Evolutionary conservation across 2,329 filamentous ascomycete species (phyloP).

Genomic region (Talaromyces albobiverticillius): DNA sequence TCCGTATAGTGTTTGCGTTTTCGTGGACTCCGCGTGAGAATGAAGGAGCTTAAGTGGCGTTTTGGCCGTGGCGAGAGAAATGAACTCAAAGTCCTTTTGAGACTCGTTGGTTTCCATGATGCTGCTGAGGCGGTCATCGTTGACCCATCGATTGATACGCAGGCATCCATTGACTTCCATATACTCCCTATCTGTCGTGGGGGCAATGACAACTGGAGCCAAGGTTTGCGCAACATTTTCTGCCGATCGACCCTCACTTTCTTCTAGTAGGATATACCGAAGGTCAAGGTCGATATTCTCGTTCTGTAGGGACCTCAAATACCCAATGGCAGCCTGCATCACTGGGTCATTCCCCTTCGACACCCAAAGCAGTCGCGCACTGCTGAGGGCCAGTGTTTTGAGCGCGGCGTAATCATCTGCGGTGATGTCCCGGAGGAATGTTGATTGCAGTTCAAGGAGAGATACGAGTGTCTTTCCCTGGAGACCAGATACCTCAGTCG

Average conservation of each 20-base stretch:
- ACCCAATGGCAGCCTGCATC: conserved; percentile 13
- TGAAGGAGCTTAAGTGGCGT: too few species aligned
- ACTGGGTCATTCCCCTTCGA: conserved; percentile 11
- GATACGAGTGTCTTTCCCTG: neutral
- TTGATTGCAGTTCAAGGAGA: neutral
- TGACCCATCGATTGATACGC: conserved; percentile 15
- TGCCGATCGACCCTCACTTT: neutral
- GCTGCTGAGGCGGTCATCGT: neutral
- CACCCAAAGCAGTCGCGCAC: conserved; percentile 10
- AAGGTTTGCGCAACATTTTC: neutral
- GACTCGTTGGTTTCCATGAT: neutral
- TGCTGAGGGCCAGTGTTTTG: conserved; percentile 1
- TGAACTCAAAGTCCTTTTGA: neutral
- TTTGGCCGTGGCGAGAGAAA: too few species aligned
- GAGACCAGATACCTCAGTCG: neutral
- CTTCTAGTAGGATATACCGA: neutral
- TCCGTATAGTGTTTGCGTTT: too few species aligned
- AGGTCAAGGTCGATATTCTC: conserved; percentile 13
- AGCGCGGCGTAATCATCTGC: neutral
- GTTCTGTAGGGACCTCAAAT: conserved; percentile 14
- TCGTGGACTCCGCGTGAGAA: too few species aligned
- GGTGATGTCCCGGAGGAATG: neutral
- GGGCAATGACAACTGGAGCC: neutral
- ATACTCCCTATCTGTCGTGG: conserved; percentile 14
- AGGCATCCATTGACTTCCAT: conserved; percentile 12